Evolutionary conservation across 169 alveolate species (phyloP).

Genomic region (Eimeria tenella): DNA sequence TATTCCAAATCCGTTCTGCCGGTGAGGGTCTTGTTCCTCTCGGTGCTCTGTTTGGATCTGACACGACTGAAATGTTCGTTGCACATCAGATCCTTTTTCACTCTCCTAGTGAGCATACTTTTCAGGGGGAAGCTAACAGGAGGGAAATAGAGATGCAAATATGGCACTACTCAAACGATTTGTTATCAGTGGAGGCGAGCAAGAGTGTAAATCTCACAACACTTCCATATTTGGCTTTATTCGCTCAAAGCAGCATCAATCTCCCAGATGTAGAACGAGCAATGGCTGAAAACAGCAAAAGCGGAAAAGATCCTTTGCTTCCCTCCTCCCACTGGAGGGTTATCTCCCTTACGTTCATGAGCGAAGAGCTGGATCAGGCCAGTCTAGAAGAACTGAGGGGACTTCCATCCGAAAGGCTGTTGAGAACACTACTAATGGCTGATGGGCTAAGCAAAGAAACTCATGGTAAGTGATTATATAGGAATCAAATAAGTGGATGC

Average conservation of each 20-base stretch:
- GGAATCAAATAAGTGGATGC: background rate
- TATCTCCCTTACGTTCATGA: constrained; percentile 89
- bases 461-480: constrained; percentile 16
- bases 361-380: constrained; percentile 89
- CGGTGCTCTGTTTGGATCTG: constrained; percentile 90
- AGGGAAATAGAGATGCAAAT: constrained; percentile 91
- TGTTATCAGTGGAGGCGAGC: constrained; percentile 69
- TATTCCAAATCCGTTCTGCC: constrained; percentile 86
- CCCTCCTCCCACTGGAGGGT: constrained; percentile 87
- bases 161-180: constrained; percentile 89
- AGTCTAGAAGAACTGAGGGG: constrained; percentile 84
- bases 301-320: constrained; percentile 56
- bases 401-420: constrained; percentile 89
- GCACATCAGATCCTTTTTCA: constrained; percentile 90
- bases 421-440: constrained; percentile 85
- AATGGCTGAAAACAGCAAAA: constrained; percentile 6
- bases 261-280: constrained; percentile 78
- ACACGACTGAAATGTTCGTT: constrained; percentile 85
- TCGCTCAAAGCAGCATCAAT: constrained; percentile 76
- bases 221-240: constrained; percentile 70
- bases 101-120: constrained; percentile 92
- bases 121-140: constrained; percentile 90
- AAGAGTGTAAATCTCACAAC: constrained; percentile 74
- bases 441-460: constrained; percentile 62
- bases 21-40: constrained; percentile 82